Evolutionary conservation across 2,329 filamentous ascomycete species (phyloP).

Genomic region (Exophiala phaeomuriformis): DNA sequence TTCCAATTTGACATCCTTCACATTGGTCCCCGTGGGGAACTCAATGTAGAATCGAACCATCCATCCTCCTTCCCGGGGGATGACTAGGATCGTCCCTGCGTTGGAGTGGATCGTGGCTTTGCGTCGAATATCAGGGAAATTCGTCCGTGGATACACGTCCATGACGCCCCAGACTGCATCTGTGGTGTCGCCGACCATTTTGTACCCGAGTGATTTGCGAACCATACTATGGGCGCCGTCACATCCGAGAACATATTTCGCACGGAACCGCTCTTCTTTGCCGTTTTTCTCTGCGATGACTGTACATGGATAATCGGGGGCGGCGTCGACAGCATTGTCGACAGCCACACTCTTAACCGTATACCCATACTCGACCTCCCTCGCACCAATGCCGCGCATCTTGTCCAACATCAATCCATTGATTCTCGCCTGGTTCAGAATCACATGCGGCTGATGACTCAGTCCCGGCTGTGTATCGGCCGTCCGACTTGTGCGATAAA

Average conservation of each 20-base stretch:
- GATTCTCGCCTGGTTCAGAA: conserved; percentile 50
- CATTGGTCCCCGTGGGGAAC: conserved; percentile 44
- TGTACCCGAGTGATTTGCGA: conserved; percentile 37
- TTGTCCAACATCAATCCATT: conserved; percentile 49
- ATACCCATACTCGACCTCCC: conserved; percentile 50
- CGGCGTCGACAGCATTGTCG: conserved; percentile 33
- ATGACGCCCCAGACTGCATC: conserved; percentile 50
- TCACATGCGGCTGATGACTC: conserved; percentile 51
- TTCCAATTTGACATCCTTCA: conserved; percentile 47
- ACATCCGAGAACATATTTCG: conserved; percentile 38
- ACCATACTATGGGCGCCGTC: conserved; percentile 43
- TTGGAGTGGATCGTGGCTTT: conserved; percentile 44
- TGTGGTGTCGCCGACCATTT: conserved; percentile 54
- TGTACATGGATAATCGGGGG: conserved; percentile 39
- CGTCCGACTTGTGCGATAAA: conserved; percentile 43
- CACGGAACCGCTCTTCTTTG: conserved; percentile 29
- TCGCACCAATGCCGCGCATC: conserved; percentile 39
- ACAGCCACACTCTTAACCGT: conserved; percentile 47
- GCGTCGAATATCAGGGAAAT: conserved; percentile 47
- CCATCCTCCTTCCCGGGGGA: conserved; percentile 49
- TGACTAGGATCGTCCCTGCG: conserved; percentile 44
- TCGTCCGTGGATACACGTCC: conserved; percentile 45
- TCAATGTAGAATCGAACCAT: conserved; percentile 59
- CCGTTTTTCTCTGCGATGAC: conserved; percentile 41
- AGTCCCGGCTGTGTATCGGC: conserved; percentile 50